Conservation (phyloP, 2,329 filamentous ascomycete genomes). For the Aspergillus sp. region DNA sequence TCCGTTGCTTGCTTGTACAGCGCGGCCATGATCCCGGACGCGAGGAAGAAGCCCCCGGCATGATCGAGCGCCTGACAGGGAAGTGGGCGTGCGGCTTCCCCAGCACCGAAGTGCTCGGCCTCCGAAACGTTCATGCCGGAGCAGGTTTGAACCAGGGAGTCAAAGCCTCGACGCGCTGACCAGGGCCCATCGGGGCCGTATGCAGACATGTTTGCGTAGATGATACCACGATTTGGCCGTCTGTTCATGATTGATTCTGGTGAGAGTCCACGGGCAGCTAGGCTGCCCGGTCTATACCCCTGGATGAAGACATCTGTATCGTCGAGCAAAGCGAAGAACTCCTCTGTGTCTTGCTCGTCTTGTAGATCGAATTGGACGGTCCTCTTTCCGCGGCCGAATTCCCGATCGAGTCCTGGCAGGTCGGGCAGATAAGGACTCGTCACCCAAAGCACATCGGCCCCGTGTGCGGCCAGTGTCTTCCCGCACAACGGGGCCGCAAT, state of each 20-base stretch:
- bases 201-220: constrained; percentile 56
- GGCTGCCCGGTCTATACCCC: constrained; percentile 51
- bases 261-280: constrained; percentile 48
- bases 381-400: constrained; percentile 41
- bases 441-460: constrained; percentile 46
- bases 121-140: constrained; percentile 60
- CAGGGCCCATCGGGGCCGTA: constrained; percentile 55
- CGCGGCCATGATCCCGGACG: constrained; percentile 55
- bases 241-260: constrained; percentile 39
- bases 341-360: constrained; percentile 21
- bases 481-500: constrained; percentile 43
- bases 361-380: constrained; percentile 41
- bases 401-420: constrained; percentile 38
- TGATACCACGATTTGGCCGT: constrained; percentile 45
- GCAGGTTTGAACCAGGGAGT: constrained; percentile 58
- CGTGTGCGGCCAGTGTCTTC: constrained; percentile 42
- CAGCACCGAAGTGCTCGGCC: constrained; percentile 47
- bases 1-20: constrained; percentile 49
- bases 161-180: constrained; percentile 53
- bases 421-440: constrained; percentile 39
- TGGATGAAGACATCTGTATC: constrained; percentile 49
- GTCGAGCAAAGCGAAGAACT: constrained; percentile 34
- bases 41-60: constrained; percentile 57
- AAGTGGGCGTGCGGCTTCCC: constrained; percentile 44
- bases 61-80: constrained; percentile 62